A percentile compares a stretch with the other conserved stretches of the same genome.
phyloP scores from a whole-genome alignment of 345 rosid genomes.

The Gossypium sturtianum region DNA sequence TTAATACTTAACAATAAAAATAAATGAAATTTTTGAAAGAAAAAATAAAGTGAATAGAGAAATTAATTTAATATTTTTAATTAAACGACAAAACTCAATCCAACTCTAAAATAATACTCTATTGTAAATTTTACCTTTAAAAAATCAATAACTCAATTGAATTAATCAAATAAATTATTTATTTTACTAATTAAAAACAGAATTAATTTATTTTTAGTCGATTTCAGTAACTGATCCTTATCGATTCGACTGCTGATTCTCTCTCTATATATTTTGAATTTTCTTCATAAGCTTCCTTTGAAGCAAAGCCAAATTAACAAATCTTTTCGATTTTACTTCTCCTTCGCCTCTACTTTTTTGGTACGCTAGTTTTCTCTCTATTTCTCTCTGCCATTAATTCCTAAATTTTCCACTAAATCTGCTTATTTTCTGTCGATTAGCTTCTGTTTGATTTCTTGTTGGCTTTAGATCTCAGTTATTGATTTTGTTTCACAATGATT shows the following conservation, averaged over 20 bases:
- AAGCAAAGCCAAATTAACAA: not conserved
- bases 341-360: conserved; percentile 1
- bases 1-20: too few species aligned
- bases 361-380: not conserved
- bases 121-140: too few species aligned
- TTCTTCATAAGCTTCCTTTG: not conserved
- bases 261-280: not conserved
- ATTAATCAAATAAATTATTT: too few species aligned
- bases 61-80: too few species aligned
- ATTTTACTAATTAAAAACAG: too few species aligned
- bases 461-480: not conserved
- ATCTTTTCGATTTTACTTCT: not conserved
- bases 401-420: not conserved
- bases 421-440: not conserved
- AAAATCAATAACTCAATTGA: too few species aligned
- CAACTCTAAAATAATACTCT: too few species aligned
- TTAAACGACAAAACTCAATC: too few species aligned
- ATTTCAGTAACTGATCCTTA: not conserved
- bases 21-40: too few species aligned
- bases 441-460: not conserved
- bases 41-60: too few species aligned
- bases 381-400: not conserved
- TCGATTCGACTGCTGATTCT: not conserved
- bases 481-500: not conserved
- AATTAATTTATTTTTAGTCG: too few species aligned